Base-by-base conservation (phyloP, 2,329 filamentous ascomycete genomes). In the Trichoderma guizhouense region DNA sequence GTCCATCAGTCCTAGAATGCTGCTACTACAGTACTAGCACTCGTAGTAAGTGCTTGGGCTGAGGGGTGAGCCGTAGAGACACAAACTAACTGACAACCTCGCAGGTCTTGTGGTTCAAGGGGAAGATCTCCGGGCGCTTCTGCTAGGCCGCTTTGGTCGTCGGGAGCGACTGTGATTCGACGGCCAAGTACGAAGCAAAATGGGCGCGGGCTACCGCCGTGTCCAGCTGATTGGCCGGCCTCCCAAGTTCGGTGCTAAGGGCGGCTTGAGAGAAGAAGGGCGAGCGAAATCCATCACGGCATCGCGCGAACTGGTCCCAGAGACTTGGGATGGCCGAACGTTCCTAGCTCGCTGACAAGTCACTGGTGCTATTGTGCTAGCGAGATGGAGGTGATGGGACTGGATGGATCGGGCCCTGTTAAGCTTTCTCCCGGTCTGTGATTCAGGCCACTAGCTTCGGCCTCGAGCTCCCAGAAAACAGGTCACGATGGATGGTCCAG, bases 61-160 rank as follows among this genome's bases (percentile, higher is more conserved):
- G 51, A 67, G 64, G 64, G 51, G 64, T 67, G 64, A 39, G 62
- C 43, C 62, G 39, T 65, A 65, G 39, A 65, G 64, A 67, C 36
- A 26, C 34, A 26, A 55, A 24, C 64, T 39, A 57, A 67, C 64
- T 58, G 51, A 43, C 51, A 28, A 26, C 34, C 34, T 57, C 34
- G 64, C 55, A 67, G 64, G 64, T 69, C 67, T 69, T 69, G 67
- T 69, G 65, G 67, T 53, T 61, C 65, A 62, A 61, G 58, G 58
- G 66, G 65, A 69, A 72, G 71, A 72, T 72, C 71, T 72, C 71
- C 71, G 71, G 71, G 71, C 71, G 71, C 67, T 65, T 71, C 68
- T 72, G 71, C 71, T 73, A 71, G 69, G 69, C 72, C 72, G 72
- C 61, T 71, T 73, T 63, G n/a, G 58, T 71, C 65, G 72, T 64